These are phyloP conservation scores for Zygotorulaspora sp. DNA, from an alignment of 805 yeast species.

Conservation along the genomic window DNA sequence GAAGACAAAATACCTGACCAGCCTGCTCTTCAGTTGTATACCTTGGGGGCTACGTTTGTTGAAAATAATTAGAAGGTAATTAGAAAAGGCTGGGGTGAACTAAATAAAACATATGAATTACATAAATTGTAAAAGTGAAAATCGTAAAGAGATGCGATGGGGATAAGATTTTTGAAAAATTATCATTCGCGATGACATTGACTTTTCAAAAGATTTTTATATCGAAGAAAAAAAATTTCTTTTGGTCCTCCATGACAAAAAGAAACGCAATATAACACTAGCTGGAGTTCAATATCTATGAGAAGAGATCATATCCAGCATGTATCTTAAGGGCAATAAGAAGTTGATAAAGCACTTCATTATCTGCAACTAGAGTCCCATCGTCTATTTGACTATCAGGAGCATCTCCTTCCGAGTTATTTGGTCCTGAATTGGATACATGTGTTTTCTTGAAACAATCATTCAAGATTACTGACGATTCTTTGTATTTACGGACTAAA, in stretches of 20 bases:
- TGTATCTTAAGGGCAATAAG: constrained; percentile 22
- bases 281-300: constrained; percentile 1
- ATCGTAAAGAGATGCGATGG: constrained; percentile 11
- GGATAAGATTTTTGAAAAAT: neutral
- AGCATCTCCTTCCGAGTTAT: too few species aligned
- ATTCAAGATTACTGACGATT: constrained; percentile 4
- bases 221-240: constrained; percentile 8
- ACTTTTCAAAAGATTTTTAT: constrained; percentile 6
- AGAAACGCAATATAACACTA: neutral
- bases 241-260: neutral
- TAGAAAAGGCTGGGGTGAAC: constrained; percentile 13
- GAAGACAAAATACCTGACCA: constrained; percentile 1
- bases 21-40: neutral
- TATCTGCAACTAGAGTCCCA: constrained; percentile 8
- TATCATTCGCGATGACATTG: constrained; percentile 12
- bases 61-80: too few species aligned
- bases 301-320: constrained; percentile 16
- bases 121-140: neutral
- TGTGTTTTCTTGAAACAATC: neutral
- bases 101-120: constrained; percentile 3
- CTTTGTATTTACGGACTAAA: constrained; percentile 4
- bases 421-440: neutral
- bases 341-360: constrained; percentile 18
- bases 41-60: too few species aligned
- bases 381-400: neutral